Evolutionary conservation across 306 rosid species (phyloP).

Genomic region (Castanea mollissima): DNA sequence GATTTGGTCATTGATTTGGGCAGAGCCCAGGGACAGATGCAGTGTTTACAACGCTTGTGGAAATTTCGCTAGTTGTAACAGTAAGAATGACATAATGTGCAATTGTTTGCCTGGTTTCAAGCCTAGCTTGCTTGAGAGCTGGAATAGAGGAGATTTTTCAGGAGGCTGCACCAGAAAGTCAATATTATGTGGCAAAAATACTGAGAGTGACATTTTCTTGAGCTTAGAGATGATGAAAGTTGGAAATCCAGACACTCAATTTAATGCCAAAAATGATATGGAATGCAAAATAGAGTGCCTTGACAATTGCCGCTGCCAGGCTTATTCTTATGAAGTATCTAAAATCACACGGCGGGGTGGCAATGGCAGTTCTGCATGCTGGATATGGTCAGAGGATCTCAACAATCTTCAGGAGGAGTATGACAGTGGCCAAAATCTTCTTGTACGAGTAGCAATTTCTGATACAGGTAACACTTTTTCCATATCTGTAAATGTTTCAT

Average conservation of each 20-base stretch:
- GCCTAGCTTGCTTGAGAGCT: slow-evolving; percentile 51
- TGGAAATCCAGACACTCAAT: slow-evolving; percentile 70
- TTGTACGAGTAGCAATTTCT: slow-evolving; percentile 55
- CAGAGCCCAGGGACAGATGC: slow-evolving; percentile 71
- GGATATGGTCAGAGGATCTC: slow-evolving; percentile 77
- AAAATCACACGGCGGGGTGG: slow-evolving; percentile 8
- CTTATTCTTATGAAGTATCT: slow-evolving; percentile 53
- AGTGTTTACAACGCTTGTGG: slow-evolving; percentile 76
- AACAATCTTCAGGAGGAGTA: slow-evolving; percentile 74
- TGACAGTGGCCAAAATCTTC: slow-evolving; percentile 50
- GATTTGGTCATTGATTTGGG: slow-evolving; percentile 63
- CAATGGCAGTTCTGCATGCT: slow-evolving; percentile 44
- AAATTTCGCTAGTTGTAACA: slow-evolving; percentile 65
- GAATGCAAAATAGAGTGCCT: slow-evolving; percentile 71
- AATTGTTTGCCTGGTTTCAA: slow-evolving; percentile 75
- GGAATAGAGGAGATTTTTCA: slow-evolving; percentile 59
- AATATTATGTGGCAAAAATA: slow-evolving; percentile 39
- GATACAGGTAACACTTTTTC: slow-evolving; percentile 55
- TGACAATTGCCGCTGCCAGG: slow-evolving; percentile 68
- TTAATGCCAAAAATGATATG: slow-evolving; percentile 55
- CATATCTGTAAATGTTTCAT: neutral
- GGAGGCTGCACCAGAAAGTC: slow-evolving; percentile 69
- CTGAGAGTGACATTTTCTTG: slow-evolving; percentile 49
- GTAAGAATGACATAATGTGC: slow-evolving; percentile 50
- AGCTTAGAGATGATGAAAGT: slow-evolving; percentile 69